A percentile compares a stretch with the other conserved stretches of the same genome.
These are phyloP conservation scores for Exophiala dermatitidis DNA, from an alignment of 2,329 filamentous ascomycete species.

Conservation along the genomic window DNA sequence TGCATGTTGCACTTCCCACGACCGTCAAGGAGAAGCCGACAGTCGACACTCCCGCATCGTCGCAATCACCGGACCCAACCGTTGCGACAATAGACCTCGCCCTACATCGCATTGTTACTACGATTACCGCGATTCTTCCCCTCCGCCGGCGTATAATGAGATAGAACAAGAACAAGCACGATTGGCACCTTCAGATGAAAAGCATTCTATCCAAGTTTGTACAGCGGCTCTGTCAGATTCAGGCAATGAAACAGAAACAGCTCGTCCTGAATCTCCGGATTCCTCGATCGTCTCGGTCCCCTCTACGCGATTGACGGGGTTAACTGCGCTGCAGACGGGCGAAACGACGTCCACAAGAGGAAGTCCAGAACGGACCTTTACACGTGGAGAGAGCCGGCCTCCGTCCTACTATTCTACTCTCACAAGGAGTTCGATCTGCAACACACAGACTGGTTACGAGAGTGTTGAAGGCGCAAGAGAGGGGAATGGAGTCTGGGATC, in stretches of 20 bases:
- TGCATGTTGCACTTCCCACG: conserved; percentile 10
- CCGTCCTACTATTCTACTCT: conserved; percentile 12
- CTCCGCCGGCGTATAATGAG: conserved; percentile 18
- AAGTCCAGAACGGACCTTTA: conserved; percentile 11
- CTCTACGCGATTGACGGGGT: conserved; percentile 21
- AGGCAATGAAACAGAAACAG: not conserved
- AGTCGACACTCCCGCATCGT: conserved; percentile 18
- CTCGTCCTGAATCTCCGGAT: conserved; percentile 15
- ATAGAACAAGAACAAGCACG: conserved; percentile 4
- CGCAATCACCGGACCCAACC: conserved; percentile 4
- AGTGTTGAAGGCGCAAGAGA: conserved; percentile 39
- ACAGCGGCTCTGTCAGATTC: not conserved
- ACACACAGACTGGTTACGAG: conserved; percentile 23
- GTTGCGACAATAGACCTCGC: conserved; percentile 1
- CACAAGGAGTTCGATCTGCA: conserved; percentile 14
- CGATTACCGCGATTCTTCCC: not conserved
- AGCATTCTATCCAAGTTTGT: not conserved
- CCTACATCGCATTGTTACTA: conserved; percentile 1
- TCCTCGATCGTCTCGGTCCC: conserved; percentile 24
- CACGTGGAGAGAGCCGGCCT: conserved; percentile 8
- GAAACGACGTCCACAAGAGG: conserved; percentile 12
- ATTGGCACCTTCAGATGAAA: conserved; percentile 15
- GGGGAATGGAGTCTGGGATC: conserved; percentile 42
- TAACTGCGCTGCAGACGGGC: conserved; percentile 21
- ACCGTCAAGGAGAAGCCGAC: conserved; percentile 9